A percentile compares a stretch with the other conserved stretches of the same genome.
phyloP scores from a whole-genome alignment of 2,329 filamentous ascomycete genomes.

The Colletotrichum spinosum region DNA sequence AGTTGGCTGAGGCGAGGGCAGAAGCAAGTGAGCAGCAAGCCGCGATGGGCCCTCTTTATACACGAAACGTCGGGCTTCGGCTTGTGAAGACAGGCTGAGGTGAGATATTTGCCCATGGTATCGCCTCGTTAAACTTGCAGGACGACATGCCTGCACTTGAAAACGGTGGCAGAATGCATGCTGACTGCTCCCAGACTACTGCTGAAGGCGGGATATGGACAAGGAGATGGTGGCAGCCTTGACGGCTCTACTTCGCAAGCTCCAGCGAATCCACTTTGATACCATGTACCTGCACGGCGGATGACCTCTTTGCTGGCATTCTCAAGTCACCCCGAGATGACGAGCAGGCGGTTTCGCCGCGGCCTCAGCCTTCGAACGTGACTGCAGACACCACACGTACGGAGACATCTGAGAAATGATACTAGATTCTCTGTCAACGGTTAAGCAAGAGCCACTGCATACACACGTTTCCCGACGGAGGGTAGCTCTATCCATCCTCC shows the following conservation, averaged over 20 bases:
- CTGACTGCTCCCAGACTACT: conserved; percentile 18
- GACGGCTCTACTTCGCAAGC: neutral
- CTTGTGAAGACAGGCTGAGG: conserved; percentile 12
- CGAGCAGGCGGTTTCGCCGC: conserved; percentile 11
- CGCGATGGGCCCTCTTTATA: conserved; percentile 26
- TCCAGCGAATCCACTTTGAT: conserved; percentile 11
- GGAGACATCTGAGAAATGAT: conserved; percentile 23
- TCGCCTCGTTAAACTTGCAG: conserved; percentile 9
- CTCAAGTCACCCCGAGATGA: neutral
- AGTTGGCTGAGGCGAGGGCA: neutral
- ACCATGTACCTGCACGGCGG: conserved; percentile 9
- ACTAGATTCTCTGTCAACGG: conserved; percentile 5
- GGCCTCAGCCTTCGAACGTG: conserved; percentile 20
- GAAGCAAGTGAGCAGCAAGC: neutral
- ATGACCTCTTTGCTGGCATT: conserved; percentile 1
- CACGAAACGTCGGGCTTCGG: conserved; percentile 1
- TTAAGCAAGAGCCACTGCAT: conserved; percentile 10
- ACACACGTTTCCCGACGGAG: conserved; percentile 21
- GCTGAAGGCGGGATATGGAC: conserved; percentile 23
- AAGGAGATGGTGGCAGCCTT: neutral
- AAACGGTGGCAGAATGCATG: conserved; percentile 28
- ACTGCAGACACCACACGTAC: conserved; percentile 22
- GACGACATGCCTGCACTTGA: conserved; percentile 3
- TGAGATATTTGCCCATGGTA: conserved; percentile 2
- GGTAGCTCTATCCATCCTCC: conserved; percentile 11